These are phyloP conservation scores for Septoria petroselini DNA, from an alignment of 2,329 filamentous ascomycete genomes.

Conservation along the genomic window DNA sequence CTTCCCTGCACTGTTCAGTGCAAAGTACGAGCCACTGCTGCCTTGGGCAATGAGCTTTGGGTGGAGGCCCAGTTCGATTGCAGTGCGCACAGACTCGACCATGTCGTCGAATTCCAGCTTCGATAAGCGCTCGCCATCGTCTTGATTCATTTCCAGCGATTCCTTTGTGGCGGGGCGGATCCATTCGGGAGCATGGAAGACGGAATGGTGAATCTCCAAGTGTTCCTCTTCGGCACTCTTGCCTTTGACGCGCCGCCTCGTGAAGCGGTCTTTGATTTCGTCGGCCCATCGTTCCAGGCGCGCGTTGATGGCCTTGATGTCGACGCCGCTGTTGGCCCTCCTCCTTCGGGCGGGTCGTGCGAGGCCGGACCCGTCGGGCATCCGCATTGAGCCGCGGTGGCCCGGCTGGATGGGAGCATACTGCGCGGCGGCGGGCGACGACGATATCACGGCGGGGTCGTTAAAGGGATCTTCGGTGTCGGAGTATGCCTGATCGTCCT, in stretches of 20 bases:
- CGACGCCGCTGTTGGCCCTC: constrained; percentile 82
- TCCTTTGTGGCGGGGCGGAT: constrained; percentile 76
- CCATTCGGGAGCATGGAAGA: constrained; percentile 90
- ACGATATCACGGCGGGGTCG: constrained; percentile 36
- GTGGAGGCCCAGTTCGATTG: constrained; percentile 87
- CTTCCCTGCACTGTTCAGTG: constrained; percentile 83
- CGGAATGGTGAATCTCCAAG: constrained; percentile 93
- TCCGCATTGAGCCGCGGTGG: constrained; percentile 45
- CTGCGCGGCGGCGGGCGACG: constrained; percentile 28
- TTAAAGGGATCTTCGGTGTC: constrained; percentile 41
- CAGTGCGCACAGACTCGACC: constrained; percentile 82
- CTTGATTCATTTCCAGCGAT: constrained; percentile 59
- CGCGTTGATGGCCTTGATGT: constrained; percentile 97
- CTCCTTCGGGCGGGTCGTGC: constrained; percentile 46
- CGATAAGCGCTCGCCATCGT: constrained; percentile 60
- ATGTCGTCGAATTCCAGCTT: constrained; percentile 80
- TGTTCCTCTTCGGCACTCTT: constrained; percentile 75
- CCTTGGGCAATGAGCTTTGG: constrained; percentile 96
- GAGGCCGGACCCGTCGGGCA: constrained; percentile 36
- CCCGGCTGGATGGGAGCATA: constrained; percentile 50
- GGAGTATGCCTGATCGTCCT: constrained; percentile 41
- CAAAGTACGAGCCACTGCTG: constrained; percentile 97
- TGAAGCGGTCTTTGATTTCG: constrained; percentile 96
- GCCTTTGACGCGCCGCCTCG: constrained; percentile 73
- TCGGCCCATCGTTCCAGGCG: constrained; percentile 94